Evolutionary conservation across 2,329 filamentous ascomycete species (phyloP).

Genomic region (Tolypocladium amazonense): DNA sequence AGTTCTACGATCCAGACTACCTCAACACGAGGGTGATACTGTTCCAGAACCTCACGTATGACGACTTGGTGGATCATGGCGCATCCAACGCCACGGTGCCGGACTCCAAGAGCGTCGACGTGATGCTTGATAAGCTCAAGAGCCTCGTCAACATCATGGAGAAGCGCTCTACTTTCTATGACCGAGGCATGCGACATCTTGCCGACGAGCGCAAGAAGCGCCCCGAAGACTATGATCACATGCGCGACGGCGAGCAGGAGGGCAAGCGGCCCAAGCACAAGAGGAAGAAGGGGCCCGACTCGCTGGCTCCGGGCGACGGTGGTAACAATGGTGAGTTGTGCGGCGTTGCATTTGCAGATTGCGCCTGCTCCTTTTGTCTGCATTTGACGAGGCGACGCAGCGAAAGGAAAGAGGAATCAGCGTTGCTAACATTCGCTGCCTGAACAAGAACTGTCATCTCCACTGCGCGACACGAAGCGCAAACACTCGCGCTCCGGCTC

Average conservation of each 20-base stretch:
- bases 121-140: slow-evolving; percentile 53
- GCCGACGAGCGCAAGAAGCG: slow-evolving; percentile 54
- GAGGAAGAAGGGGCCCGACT: slow-evolving; percentile 65
- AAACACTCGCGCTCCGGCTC: slow-evolving; percentile 45
- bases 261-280: slow-evolving; percentile 58
- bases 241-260: slow-evolving; percentile 37
- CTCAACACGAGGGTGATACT: slow-evolving; percentile 52
- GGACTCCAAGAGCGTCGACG: slow-evolving; percentile 52
- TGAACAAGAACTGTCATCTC: slow-evolving; percentile 40
- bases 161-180: slow-evolving; percentile 55
- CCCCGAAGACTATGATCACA: slow-evolving; percentile 40
- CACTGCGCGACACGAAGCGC: slow-evolving; percentile 40
- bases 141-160: slow-evolving; percentile 57
- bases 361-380: background rate
- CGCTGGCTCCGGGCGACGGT: slow-evolving; percentile 43
- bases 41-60: slow-evolving; percentile 51
- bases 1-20: slow-evolving; percentile 51
- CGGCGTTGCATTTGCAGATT: background rate
- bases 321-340: slow-evolving; percentile 17
- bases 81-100: slow-evolving; percentile 47
- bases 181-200: slow-evolving; percentile 62
- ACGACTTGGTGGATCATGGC: slow-evolving; percentile 58
- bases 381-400: background rate
- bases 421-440: background rate
- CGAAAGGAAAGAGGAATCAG: background rate